Conservation (phyloP, 345 rosid species). For the Leavenworthia alabamica region DNA sequence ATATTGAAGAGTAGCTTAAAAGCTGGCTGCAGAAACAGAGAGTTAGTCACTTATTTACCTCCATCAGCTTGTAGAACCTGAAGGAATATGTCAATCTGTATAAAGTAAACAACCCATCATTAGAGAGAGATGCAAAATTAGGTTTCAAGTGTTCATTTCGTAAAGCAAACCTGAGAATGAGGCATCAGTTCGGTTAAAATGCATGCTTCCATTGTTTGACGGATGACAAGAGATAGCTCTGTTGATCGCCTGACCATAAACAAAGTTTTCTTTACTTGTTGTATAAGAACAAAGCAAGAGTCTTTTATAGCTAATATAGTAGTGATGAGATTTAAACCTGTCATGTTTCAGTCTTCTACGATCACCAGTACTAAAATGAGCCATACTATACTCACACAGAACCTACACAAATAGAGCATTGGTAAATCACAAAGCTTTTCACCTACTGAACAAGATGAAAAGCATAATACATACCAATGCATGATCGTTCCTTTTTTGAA, state of each 20-base stretch:
- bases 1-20: no score
- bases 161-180: constrained; percentile 69
- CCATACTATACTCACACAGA: constrained; percentile 89
- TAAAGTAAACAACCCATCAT: no score
- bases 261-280: background rate
- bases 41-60: no score
- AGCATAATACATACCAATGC: no score
- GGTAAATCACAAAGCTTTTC: no score
- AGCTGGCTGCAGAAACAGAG: no score
- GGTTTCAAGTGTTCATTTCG: background rate
- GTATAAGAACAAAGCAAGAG: background rate
- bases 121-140: background rate
- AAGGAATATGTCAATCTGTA: no score
- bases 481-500: constrained; percentile 51
- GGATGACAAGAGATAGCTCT: constrained; percentile 84
- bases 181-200: constrained; percentile 78
- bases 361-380: constrained; percentile 92
- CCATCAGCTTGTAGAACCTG: no score
- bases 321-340: constrained; percentile 41
- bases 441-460: no score
- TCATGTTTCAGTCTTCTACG: constrained; percentile 86
- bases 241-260: constrained; percentile 67
- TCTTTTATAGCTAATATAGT: background rate
- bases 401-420: constrained; percentile 53
- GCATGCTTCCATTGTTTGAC: constrained; percentile 94